Evolutionary conservation across 176 grass and related monocot species (phyloP).

Genomic region (Zizania latifolia): DNA sequence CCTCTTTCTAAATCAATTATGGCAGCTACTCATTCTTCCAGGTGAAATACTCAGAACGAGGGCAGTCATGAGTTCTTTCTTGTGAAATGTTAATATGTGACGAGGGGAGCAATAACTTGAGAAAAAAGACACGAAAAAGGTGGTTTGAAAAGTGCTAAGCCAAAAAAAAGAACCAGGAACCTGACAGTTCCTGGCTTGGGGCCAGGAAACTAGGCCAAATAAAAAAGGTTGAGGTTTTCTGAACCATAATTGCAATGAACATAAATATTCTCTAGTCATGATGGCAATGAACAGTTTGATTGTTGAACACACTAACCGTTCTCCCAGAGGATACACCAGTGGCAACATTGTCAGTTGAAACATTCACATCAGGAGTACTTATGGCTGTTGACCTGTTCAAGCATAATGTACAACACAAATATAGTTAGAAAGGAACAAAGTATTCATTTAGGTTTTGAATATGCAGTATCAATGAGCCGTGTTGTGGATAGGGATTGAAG

Average conservation of each 20-base stretch:
- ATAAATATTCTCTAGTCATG: not conserved
- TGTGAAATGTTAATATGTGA: not conserved
- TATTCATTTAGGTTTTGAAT: not conserved
- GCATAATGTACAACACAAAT: slow-evolving; percentile 10
- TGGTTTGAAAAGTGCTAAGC: not conserved
- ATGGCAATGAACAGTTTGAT: not conserved
- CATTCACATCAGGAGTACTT: slow-evolving; percentile 45
- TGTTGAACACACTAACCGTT: slow-evolving; percentile 29
- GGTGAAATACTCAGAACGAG: not conserved
- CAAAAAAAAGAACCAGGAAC: not conserved
- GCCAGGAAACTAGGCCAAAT: not conserved
- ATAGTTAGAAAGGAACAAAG: slow-evolving; percentile 16
- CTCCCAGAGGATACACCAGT: slow-evolving; percentile 9
- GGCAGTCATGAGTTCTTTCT: not conserved
- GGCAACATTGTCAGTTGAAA: slow-evolving; percentile 20
- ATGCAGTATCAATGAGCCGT: not conserved
- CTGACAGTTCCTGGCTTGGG: not conserved
- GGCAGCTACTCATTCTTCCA: not conserved
- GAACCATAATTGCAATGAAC: not conserved
- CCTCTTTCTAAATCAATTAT: not conserved
- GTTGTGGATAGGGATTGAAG: not conserved
- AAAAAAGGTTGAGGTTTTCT: not conserved
- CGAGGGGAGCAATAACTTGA: not conserved
- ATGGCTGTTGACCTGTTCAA: slow-evolving; percentile 39
- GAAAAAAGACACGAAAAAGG: not conserved